Conservation (phyloP, 441 rosid genomes). For the Gossypium gossypioides region DNA sequence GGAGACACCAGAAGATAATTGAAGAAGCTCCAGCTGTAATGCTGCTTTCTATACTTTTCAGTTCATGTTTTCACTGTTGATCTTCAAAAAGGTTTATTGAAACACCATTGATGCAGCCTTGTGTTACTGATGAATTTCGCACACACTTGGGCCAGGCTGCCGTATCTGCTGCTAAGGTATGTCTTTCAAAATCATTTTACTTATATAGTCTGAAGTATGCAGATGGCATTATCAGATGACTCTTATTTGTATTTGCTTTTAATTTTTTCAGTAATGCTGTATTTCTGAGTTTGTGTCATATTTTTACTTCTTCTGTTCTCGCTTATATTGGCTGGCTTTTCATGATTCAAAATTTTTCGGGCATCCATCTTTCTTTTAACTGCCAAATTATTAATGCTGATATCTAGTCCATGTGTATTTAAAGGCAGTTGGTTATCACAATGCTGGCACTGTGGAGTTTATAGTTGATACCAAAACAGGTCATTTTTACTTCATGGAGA, state of each 20-base stretch:
- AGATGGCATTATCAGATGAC: neutral
- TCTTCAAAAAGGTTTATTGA: constrained; percentile 21
- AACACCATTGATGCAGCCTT: constrained; percentile 59
- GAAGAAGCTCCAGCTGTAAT: constrained; percentile 99
- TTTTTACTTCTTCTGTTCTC: neutral
- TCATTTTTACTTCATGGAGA: constrained; percentile 88
- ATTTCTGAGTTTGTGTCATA: neutral
- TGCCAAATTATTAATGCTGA: constrained; percentile 17
- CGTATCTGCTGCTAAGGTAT: constrained; percentile 86
- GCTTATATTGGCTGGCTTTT: neutral
- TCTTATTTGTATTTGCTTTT: neutral
- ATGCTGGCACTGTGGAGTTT: constrained; percentile 96
- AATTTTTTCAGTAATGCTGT: neutral
- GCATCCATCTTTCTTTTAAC: neutral
- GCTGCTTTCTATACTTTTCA: constrained; percentile 19
- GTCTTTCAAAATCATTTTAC: constrained; percentile 9
- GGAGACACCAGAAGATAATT: constrained; percentile 95
- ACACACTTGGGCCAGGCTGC: constrained; percentile 78
- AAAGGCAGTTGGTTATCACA: constrained; percentile 92
- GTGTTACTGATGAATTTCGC: constrained; percentile 57
- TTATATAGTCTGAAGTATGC: neutral
- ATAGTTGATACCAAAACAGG: constrained; percentile 76
- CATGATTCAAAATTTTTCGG: neutral
- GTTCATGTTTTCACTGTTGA: constrained; percentile 16
- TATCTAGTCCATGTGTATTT: constrained; percentile 27